phyloP scores from a whole-genome alignment of 306 rosid species.

The Pueraria montana region DNA sequence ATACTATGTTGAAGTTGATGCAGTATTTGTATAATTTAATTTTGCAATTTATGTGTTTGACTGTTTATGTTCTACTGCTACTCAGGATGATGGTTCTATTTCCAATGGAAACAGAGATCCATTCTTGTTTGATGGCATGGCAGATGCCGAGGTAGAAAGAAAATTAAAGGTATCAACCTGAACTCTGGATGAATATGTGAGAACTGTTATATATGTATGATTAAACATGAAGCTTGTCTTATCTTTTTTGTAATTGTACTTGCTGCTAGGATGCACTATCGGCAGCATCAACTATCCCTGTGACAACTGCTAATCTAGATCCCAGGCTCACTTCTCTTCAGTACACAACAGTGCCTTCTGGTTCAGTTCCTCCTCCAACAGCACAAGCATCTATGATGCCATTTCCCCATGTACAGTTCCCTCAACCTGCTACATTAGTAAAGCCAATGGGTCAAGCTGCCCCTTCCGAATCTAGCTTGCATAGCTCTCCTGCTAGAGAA shows the following conservation, averaged over 20 bases:
- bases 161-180: constrained; percentile 77
- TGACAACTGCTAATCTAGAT: constrained; percentile 65
- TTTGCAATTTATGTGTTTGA: constrained; percentile 9
- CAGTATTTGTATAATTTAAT: constrained; percentile 19
- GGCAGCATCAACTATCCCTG: constrained; percentile 61
- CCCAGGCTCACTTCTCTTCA: constrained; percentile 69
- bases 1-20: constrained; percentile 18
- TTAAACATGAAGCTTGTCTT: constrained; percentile 31
- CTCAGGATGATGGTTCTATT: constrained; percentile 87
- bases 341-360: constrained; percentile 67
- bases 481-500: constrained; percentile 96
- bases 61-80: constrained; percentile 15
- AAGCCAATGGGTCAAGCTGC: constrained; percentile 71
- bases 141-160: constrained; percentile 90
- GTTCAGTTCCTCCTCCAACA: constrained; percentile 65
- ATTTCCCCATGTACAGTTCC: constrained; percentile 66
- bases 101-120: constrained; percentile 84
- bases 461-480: constrained; percentile 79
- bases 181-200: constrained; percentile 33
- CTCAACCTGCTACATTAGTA: constrained; percentile 62
- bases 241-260: constrained; percentile 33
- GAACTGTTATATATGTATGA: constrained; percentile 19
- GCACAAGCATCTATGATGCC: constrained; percentile 65
- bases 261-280: constrained; percentile 71
- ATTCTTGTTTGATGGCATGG: constrained; percentile 82